Evolutionary conservation across 2,329 filamentous ascomycete genomes (phyloP), one percentile per base, ranked within the genome.

Genomic region (Xylaria sp.): DNA sequence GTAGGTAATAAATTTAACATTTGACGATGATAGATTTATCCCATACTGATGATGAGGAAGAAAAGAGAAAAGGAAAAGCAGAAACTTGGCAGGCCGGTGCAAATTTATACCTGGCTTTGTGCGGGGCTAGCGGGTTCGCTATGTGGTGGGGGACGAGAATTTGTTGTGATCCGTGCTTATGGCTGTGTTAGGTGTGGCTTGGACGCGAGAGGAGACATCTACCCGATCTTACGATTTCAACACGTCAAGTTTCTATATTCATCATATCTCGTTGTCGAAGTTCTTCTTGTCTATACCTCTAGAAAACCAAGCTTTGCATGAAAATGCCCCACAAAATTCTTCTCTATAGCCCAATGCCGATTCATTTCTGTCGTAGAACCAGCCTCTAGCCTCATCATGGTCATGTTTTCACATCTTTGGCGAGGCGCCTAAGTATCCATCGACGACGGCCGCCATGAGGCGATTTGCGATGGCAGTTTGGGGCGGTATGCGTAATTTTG

Each of bases 401-500:
- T 12, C 17, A 21, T 21, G 1, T 54, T 8, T 12, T 69, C 57
- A 72, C 3, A 72, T 72, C 57, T 71, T 72, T 12, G 71, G 64
- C 9, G 55, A 30, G 11, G 55, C 53, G 3, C 55, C 58, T 34
- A 72, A 39, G 42, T 71, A 72, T 48, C 71, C 71, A 0, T 71
- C 67, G 12, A 72, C 19, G 34, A 97, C 93, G 0, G 94, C 93
- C 61, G 84, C 86, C 74, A 99, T 89, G 77, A 98, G 81, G 78
- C 94, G 92, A 79, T 98, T 92, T 17, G 96, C 96, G 85, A 99
- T 98, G 1, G 96, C 95, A 42, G 94, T 97, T 67, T 85, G 83
- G 1, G 94, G 93, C 54, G 96, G 96, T 77, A 99, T 80, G 64
- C 93, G 88, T 82, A 99, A 79, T 3, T 85, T 88, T 0, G 93